A percentile compares a stretch with the other conserved stretches of the same genome.
These are phyloP conservation scores for Gnetum montanum DNA, from an alignment of 75 land plant species.

Conservation along the genomic window DNA sequence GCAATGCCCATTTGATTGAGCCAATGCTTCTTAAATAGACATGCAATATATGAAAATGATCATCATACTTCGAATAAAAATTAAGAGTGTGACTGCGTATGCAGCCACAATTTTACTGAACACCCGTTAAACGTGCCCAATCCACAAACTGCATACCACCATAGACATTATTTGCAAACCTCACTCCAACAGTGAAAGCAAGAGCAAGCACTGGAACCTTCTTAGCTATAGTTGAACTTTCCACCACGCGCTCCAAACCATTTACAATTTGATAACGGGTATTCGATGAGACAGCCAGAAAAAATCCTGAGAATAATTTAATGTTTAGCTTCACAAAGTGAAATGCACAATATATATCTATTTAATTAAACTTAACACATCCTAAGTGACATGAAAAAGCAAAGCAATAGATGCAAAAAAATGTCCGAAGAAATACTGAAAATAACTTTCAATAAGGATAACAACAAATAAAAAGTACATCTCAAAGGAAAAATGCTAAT, in stretches of 20 bases:
- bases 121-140: slow-evolving; percentile 85
- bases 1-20: too few species aligned
- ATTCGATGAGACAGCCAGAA: slow-evolving; percentile 86
- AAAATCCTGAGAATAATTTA: slow-evolving; percentile 57
- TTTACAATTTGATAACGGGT: slow-evolving; percentile 87
- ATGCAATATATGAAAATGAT: too few species aligned
- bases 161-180: slow-evolving; percentile 86
- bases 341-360: too few species aligned
- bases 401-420: neutral
- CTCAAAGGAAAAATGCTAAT: too few species aligned
- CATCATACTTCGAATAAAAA: too few species aligned
- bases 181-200: slow-evolving; percentile 89
- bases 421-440: neutral
- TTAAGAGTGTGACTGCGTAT: too few species aligned
- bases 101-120: slow-evolving; percentile 55
- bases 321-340: neutral
- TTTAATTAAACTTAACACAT: neutral
- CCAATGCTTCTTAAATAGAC: too few species aligned
- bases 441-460: too few species aligned
- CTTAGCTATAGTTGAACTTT: slow-evolving; percentile 59
- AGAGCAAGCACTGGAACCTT: slow-evolving; percentile 64
- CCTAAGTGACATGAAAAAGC: neutral
- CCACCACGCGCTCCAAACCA: slow-evolving; percentile 79
- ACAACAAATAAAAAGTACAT: neutral
- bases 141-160: slow-evolving; percentile 97